Base-by-base conservation (phyloP, 2,329 filamentous ascomycete species). In the Fusarium sp. region DNA sequence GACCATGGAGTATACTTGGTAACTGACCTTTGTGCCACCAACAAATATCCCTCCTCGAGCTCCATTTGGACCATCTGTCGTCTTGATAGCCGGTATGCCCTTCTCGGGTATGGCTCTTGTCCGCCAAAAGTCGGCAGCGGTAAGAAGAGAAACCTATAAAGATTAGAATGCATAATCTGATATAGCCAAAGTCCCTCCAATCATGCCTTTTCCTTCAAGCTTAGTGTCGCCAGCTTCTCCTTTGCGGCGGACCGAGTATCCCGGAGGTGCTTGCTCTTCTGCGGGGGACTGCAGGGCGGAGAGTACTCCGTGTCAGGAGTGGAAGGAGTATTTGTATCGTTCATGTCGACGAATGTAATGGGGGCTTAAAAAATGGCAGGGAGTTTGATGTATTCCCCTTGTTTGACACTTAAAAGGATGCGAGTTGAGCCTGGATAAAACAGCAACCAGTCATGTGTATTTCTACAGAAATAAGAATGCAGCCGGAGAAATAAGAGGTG, bases 31-130 rank as follows among this genome's bases (percentile, higher is more conserved):
- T 63, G 88, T 91, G 23, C 92, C 91, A 48, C 91, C 91, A 59
- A 93, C 92, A 80, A 93, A 93, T 20, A 91, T 88, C 3, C 90
- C 91, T 18, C 92, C 92, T 27, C 92, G 89, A 52, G 92, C 91
- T 32, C 92, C 92, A 80, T 93, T 93, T 2, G 92, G 92, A 1
- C 92, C 92, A 82, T 94, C 92, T 27, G 89, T 92, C 6, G 90
- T 89, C 77, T 93, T 92, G 69, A 93, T 86, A 0, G 90, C 86
- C 2, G 92, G 91, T 32, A 93, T 89, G 7, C 88, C 88, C 75
- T 92, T 90, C 39, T 88, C 87, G 4, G 89, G 87, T 61, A 94
- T 88, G 1, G 90, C 82, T 68, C 88, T 90, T 4, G 92, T 93
- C 72, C 92, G 90, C 92, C 92, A 94, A 78, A 93, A 93, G 79